Conservation (phyloP, 352 stramenopile species). For the Globisporangium cylindrosporum region DNA sequence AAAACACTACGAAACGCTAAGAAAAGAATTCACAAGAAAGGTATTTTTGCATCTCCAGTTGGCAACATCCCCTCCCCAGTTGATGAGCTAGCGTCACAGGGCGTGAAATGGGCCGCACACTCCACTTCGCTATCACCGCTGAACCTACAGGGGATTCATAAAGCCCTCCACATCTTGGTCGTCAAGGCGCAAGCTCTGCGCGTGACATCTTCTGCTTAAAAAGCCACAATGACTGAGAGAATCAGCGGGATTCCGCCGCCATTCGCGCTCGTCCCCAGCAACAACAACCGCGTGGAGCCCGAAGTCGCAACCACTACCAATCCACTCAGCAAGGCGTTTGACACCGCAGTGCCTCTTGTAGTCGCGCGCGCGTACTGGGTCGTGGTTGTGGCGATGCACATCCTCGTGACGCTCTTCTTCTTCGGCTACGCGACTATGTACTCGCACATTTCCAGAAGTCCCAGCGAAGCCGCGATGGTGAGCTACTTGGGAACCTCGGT, state of each 20-base stretch:
- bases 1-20: neutral
- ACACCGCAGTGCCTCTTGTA: conserved; percentile 6
- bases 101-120: too few species aligned
- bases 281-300: neutral
- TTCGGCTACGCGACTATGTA: conserved; percentile 16
- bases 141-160: neutral
- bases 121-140: neutral
- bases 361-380: conserved; percentile 12
- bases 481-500: neutral
- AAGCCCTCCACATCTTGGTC: neutral
- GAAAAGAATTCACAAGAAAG: neutral
- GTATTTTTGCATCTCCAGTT: neutral
- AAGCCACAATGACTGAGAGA: neutral
- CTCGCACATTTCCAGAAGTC: neutral
- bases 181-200: neutral
- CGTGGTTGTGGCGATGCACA: conserved; percentile 2
- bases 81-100: neutral
- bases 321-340: neutral
- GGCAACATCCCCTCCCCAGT: neutral
- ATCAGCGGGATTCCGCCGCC: neutral
- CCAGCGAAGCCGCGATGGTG: neutral
- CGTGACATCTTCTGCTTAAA: neutral
- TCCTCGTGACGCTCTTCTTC: conserved; percentile 9
- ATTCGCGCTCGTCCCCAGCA: conserved; percentile 7
- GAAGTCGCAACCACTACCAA: neutral